phyloP scores from a whole-genome alignment of 768 basidiomycete species.

The Cystobasidium tubakii region DNA sequence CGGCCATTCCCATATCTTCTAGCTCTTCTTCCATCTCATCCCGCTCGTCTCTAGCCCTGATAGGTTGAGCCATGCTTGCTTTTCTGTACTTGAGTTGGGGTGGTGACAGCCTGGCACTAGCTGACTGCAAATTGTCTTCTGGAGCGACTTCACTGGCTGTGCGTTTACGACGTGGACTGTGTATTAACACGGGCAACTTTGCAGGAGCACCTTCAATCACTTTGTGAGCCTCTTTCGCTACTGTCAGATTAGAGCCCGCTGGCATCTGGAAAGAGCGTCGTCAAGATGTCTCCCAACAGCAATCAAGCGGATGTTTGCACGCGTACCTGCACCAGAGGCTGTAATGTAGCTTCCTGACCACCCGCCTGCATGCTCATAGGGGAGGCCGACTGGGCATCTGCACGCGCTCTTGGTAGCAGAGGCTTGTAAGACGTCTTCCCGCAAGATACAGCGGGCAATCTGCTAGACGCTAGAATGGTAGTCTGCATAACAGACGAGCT shows the following conservation, averaged over 20 bases:
- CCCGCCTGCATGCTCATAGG: background rate
- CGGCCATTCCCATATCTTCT: background rate
- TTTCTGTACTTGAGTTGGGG: background rate
- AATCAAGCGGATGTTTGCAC: too few relatives aligned
- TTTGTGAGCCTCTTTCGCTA: background rate
- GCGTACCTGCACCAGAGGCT: background rate
- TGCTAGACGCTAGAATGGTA: background rate
- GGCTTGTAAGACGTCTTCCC: background rate
- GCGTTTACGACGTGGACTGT: background rate
- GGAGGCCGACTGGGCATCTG: background rate
- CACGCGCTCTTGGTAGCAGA: background rate
- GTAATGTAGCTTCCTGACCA: background rate
- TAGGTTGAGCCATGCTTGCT: slow-evolving; percentile 4
- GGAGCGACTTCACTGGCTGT: background rate
- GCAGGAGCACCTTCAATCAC: too few relatives aligned
- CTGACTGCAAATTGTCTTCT: background rate
- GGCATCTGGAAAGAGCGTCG: too few relatives aligned
- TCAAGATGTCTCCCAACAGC: too few relatives aligned
- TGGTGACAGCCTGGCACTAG: background rate
- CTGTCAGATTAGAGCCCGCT: too few relatives aligned
- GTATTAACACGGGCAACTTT: background rate
- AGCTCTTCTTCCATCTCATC: slow-evolving; percentile 4
- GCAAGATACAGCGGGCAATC: background rate
- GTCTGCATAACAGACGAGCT: background rate
- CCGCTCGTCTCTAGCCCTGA: background rate